phyloP scores from a whole-genome alignment of 2,329 filamentous ascomycete species.

The Phyllosticta citrichinensis region DNA sequence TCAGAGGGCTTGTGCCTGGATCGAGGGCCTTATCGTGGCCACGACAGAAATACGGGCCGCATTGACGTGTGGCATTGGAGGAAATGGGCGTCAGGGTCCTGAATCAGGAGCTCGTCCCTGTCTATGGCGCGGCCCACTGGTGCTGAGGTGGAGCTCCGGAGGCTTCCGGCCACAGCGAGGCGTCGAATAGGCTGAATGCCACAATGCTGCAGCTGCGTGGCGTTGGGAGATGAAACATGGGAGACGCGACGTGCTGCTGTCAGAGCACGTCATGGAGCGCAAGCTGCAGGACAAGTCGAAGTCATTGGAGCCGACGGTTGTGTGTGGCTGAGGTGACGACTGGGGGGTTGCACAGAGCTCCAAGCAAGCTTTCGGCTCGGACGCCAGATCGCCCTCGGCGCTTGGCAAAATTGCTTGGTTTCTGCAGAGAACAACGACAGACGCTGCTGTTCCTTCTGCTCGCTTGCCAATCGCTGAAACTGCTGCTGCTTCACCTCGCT shows the following conservation, averaged over 20 bases:
- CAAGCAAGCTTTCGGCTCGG: background rate
- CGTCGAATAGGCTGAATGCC: background rate
- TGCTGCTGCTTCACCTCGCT: background rate
- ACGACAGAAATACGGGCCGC: conserved; percentile 1
- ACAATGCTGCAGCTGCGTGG: background rate
- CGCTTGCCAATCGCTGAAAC: background rate
- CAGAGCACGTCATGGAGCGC: background rate
- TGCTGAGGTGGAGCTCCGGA: background rate
- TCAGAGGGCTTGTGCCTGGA: conserved; percentile 6
- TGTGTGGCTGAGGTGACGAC: background rate
- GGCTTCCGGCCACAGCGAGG: background rate
- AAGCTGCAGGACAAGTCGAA: background rate
- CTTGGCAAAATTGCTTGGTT: background rate
- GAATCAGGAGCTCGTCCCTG: background rate
- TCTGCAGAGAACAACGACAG: background rate
- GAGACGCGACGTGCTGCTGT: background rate
- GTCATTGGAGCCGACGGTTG: background rate
- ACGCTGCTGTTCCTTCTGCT: too few species aligned
- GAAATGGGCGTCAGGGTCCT: conserved; percentile 1
- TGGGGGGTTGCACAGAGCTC: background rate
- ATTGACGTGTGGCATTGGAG: background rate
- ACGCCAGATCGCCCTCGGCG: background rate
- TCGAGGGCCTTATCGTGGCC: background rate
- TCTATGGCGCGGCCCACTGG: background rate
- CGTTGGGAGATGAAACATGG: background rate